Evolutionary conservation across 257 asterid genomes (phyloP).

Genomic region (Solanum bulbocastanum): DNA sequence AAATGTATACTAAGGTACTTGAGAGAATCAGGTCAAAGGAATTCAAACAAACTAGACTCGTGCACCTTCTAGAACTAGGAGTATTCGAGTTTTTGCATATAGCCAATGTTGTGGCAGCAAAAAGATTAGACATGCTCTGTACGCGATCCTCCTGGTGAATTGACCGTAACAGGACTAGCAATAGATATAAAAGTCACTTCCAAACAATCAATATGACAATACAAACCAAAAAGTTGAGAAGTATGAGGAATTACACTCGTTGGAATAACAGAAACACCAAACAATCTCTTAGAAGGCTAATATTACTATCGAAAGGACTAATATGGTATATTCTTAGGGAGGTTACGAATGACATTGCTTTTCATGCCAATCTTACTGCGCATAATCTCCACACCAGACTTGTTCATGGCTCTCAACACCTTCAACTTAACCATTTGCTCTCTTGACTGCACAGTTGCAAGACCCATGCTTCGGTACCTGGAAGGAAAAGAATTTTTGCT

Average conservation of each 20-base stretch:
- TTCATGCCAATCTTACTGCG: conserved; percentile 85
- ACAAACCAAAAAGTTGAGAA: neutral
- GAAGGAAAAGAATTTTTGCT: neutral
- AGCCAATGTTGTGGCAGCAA: neutral
- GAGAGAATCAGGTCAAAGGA: neutral
- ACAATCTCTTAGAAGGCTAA: neutral
- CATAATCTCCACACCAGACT: conserved; percentile 64
- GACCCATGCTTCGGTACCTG: conserved; percentile 89
- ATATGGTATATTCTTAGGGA: conserved; percentile 67
- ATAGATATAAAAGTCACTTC: neutral
- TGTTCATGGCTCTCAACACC: conserved; percentile 71
- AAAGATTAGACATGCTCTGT: neutral
- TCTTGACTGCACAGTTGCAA: conserved; percentile 75
- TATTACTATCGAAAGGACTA: conserved; percentile 12
- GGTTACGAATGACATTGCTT: conserved; percentile 86
- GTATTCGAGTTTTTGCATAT: neutral
- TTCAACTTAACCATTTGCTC: conserved; percentile 63
- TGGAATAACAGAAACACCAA: neutral
- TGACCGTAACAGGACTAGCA: neutral
- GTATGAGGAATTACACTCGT: neutral
- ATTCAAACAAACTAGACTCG: neutral
- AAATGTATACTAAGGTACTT: neutral
- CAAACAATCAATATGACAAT: neutral
- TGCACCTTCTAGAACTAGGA: neutral
- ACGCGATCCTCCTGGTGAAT: neutral